Percentiles rank a stretch among this genome's conserved stretches.
Conservation (phyloP, 768 basidiomycete genomes). For the Tricholomella constricta region DNA sequence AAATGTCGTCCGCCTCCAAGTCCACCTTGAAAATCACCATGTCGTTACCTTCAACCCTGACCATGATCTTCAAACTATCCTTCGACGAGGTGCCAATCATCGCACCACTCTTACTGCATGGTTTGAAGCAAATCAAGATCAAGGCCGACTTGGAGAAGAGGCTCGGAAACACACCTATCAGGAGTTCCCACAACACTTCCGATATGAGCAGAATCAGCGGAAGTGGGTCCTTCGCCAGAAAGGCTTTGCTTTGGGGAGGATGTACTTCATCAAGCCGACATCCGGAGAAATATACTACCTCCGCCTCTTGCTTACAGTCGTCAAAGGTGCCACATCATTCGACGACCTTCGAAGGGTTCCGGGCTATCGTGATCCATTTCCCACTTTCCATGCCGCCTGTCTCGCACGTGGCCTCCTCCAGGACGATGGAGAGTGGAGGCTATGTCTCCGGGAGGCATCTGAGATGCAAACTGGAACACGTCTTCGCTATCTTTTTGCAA, state of each 20-base stretch:
- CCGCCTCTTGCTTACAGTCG: constrained; percentile 38
- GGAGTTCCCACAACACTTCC: constrained; percentile 38
- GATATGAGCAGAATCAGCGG: constrained; percentile 17
- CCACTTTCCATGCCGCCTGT: constrained; percentile 44
- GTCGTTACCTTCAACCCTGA: constrained; percentile 34
- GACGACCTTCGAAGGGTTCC: constrained; percentile 24
- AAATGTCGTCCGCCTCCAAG: constrained; percentile 39
- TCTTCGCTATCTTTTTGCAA: constrained; percentile 40
- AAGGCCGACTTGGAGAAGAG: constrained; percentile 13
- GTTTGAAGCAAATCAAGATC: constrained; percentile 27
- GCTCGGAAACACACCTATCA: constrained; percentile 32
- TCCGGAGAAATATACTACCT: constrained; percentile 44
- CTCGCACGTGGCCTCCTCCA: constrained; percentile 42
- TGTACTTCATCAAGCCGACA: constrained; percentile 39
- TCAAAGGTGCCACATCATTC: constrained; percentile 34
- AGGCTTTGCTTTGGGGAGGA: constrained; percentile 39
- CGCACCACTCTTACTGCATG: constrained; percentile 31
- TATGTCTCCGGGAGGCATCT: constrained; percentile 40
- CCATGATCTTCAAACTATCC: constrained; percentile 26
- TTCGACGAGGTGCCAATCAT: constrained; percentile 20
- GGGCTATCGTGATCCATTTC: constrained; percentile 14
- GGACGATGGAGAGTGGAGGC: constrained; percentile 49
- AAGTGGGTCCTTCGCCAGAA: constrained; percentile 31
- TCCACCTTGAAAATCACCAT: constrained; percentile 46
- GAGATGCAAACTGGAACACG: constrained; percentile 37